A percentile compares a stretch with the other conserved stretches of the same genome.
Conservation (phyloP, 192 early-diverging fungal genomes). For the Gaertneriomyces semiglobifer region DNA sequence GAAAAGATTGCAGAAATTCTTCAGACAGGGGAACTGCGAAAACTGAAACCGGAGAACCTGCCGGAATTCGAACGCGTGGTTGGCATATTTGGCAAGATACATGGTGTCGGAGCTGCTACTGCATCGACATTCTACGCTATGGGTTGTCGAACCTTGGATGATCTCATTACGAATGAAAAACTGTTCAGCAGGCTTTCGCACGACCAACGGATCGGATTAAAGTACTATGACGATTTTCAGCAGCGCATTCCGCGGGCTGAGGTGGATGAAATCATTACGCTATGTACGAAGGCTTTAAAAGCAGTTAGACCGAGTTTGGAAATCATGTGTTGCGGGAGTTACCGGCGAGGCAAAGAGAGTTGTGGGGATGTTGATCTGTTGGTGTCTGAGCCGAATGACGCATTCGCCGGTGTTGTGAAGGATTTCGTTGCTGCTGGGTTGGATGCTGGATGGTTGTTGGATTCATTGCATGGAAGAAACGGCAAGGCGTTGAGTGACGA, state of each 20-base stretch:
- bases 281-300: constrained; percentile 19
- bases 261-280: constrained; percentile 26
- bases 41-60: constrained; percentile 39
- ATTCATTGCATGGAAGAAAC: constrained; percentile 13
- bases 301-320: constrained; percentile 28
- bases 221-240: constrained; percentile 46
- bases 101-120: constrained; percentile 21
- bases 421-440: constrained; percentile 18
- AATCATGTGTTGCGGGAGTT: constrained; percentile 41
- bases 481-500: background rate
- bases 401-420: background rate
- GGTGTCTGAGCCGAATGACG: constrained; percentile 16
- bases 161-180: constrained; percentile 26
- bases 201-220: constrained; percentile 41
- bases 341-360: constrained; percentile 36
- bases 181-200: constrained; percentile 30
- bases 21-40: constrained; percentile 35
- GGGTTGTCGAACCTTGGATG: constrained; percentile 47
- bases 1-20: constrained; percentile 48
- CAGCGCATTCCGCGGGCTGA: constrained; percentile 43
- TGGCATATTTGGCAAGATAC: background rate
- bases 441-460: constrained; percentile 18
- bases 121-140: constrained; percentile 33
- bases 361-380: constrained; percentile 50
- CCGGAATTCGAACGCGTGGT: constrained; percentile 44